Conservation (phyloP, 1,139 yeast genomes). For the Scheffersomyces illinoinensis region DNA sequence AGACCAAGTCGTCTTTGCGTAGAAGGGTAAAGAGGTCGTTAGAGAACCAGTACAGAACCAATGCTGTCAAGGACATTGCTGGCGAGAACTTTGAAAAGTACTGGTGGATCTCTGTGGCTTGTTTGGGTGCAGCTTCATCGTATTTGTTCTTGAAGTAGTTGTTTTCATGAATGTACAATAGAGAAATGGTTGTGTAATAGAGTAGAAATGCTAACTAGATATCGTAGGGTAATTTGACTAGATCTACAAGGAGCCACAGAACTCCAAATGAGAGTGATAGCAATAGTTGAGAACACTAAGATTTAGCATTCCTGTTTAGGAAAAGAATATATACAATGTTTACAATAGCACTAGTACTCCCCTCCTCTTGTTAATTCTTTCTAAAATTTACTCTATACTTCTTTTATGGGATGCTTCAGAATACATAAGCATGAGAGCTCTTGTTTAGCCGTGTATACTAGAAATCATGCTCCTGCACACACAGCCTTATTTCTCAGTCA, state of each 20-base stretch:
- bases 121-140: conserved; percentile 22
- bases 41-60: conserved; percentile 79
- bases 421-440: background rate
- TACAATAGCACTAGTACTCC: too few relatives aligned
- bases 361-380: too few relatives aligned
- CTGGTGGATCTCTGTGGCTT: conserved; percentile 45
- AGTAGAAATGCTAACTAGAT: background rate
- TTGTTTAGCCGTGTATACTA: background rate
- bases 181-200: background rate
- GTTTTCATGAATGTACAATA: background rate
- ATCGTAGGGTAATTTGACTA: background rate
- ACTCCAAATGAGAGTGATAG: too few relatives aligned
- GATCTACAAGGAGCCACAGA: too few relatives aligned
- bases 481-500: background rate
- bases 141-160: conserved; percentile 11
- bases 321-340: too few relatives aligned
- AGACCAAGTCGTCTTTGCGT: conserved; percentile 42
- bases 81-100: conserved; percentile 45
- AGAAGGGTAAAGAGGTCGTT: conserved; percentile 64
- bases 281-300: too few relatives aligned
- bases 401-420: too few relatives aligned
- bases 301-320: too few relatives aligned
- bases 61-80: conserved; percentile 55
- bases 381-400: too few relatives aligned
- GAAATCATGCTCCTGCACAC: background rate